These are phyloP conservation scores for Plectranthus barbatus DNA, from an alignment of 257 asterid genomes.

Conservation along the genomic window DNA sequence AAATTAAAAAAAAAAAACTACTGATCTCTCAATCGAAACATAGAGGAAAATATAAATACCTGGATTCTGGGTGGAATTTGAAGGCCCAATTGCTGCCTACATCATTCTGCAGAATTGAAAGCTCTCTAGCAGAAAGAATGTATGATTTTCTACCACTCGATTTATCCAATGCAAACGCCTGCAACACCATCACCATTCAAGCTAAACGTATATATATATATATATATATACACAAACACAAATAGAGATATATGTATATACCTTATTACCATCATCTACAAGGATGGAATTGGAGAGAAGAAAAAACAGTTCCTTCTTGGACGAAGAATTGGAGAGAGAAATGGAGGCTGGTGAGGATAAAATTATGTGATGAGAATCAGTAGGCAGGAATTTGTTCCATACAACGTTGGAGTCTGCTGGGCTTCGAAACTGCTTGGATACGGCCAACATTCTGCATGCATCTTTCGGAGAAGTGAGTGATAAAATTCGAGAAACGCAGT, in stretches of 20 bases:
- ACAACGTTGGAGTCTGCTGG: slow-evolving; percentile 19
- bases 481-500: slow-evolving; percentile 20
- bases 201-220: too few species aligned
- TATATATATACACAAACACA: background rate
- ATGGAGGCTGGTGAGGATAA: background rate
- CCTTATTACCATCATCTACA: slow-evolving; percentile 24
- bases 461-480: slow-evolving; percentile 29
- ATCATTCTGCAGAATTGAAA: slow-evolving; percentile 5
- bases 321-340: slow-evolving; percentile 4
- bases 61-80: slow-evolving; percentile 21
- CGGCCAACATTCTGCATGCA: slow-evolving; percentile 10
- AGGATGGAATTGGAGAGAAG: slow-evolving; percentile 20
- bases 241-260: background rate
- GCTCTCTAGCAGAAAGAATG: slow-evolving; percentile 19
- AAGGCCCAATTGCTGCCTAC: slow-evolving; percentile 19
- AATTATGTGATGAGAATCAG: slow-evolving; percentile 4
- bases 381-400: slow-evolving; percentile 26
- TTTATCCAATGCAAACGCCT: slow-evolving; percentile 29
- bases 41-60: slow-evolving; percentile 15
- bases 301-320: slow-evolving; percentile 20
- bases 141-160: slow-evolving; percentile 22
- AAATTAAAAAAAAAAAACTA: too few species aligned
- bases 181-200: background rate
- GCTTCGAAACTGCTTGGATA: slow-evolving; percentile 12
- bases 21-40: background rate